A percentile compares a stretch with the other conserved stretches of the same genome.
phyloP scores from a whole-genome alignment of 1,284 basidiomycete species.

The Pholiota adiposa region DNA sequence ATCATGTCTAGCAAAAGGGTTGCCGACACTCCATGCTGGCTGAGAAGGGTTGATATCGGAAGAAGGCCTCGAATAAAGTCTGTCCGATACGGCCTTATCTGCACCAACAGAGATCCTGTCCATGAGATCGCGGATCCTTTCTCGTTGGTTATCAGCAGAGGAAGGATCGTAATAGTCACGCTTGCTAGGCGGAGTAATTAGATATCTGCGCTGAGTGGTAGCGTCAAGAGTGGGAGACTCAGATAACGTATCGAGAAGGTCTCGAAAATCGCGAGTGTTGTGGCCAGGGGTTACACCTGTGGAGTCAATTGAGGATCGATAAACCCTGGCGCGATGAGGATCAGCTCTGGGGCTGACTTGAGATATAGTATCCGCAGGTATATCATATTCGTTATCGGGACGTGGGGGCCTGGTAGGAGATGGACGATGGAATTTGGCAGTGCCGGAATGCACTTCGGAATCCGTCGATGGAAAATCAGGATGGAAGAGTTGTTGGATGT shows the following conservation, averaged over 20 bases:
- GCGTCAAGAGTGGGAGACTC: conserved; percentile 8
- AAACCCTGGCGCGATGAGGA: conserved; percentile 8
- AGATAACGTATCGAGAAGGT: conserved; percentile 25
- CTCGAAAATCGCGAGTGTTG: conserved; percentile 25
- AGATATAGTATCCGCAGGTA: conserved; percentile 29
- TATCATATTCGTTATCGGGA: conserved; percentile 18
- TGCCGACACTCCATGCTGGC: background rate
- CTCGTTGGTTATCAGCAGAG: background rate
- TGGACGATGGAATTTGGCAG: background rate
- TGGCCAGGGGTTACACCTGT: background rate
- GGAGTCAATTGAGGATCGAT: conserved; percentile 1
- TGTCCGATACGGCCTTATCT: background rate
- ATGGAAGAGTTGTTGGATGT: background rate
- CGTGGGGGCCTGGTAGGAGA: conserved; percentile 12
- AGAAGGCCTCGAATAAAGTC: background rate
- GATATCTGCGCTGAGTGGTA: background rate
- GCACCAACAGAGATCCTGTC: background rate
- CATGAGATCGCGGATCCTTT: background rate
- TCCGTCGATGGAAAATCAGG: background rate
- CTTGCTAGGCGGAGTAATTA: background rate
- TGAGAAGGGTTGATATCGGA: background rate
- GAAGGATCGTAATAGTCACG: background rate
- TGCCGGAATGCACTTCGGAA: background rate
- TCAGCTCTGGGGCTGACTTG: conserved; percentile 16
- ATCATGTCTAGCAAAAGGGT: background rate